Evolutionary conservation across 495 filamentous ascomycete genomes (phyloP), one percentile per base, ranked within the genome.

Genomic region (Oidiodendron maius): DNA sequence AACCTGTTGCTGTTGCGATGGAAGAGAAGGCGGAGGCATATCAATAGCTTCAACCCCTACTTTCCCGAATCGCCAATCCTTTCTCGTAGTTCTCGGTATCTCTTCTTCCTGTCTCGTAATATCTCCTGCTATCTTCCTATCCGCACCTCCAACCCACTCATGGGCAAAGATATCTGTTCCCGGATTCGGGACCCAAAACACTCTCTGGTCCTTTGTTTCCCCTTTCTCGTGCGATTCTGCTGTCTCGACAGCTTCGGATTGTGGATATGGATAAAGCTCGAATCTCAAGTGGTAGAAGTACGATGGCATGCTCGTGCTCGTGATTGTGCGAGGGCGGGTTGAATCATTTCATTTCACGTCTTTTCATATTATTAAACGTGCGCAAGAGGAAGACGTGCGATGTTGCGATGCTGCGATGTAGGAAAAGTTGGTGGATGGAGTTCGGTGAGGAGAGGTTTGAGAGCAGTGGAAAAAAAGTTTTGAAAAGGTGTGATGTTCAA

Each of bases 281-380:
- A 98, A 78, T 57, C 82, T 82, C 23, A 98, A 64, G 60, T 97
- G 91, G 58, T 91, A 98, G 66, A 89, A 91, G 67, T 93, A 96
- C 3, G 44, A 50, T 42, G 57, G 57, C 57, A 59, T 59, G 6
- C 41, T 50, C 50, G 44, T 49, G 35, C 48, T 21, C 49, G 20
- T 34, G 13, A 45, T 44, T 28, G 15, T n/a, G n/a, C n/a, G n/a
- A n/a, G n/a, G n/a, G n/a, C n/a, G n/a, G n/a, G n/a, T n/a, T n/a
- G n/a, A n/a, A n/a, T n/a, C n/a, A n/a, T n/a, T n/a, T n/a, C n/a
- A n/a, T n/a, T n/a, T n/a, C n/a, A n/a, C n/a, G n/a, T n/a, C n/a
- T n/a, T n/a, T n/a, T n/a, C n/a, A n/a, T n/a, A n/a, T n/a, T n/a
- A n/a, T n/a, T n/a, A n/a, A n/a, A n/a, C n/a, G n/a, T n/a, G n/a